Base-by-base conservation (phyloP, 1,284 basidiomycete genomes). In the Trichosporon inkin region DNA sequence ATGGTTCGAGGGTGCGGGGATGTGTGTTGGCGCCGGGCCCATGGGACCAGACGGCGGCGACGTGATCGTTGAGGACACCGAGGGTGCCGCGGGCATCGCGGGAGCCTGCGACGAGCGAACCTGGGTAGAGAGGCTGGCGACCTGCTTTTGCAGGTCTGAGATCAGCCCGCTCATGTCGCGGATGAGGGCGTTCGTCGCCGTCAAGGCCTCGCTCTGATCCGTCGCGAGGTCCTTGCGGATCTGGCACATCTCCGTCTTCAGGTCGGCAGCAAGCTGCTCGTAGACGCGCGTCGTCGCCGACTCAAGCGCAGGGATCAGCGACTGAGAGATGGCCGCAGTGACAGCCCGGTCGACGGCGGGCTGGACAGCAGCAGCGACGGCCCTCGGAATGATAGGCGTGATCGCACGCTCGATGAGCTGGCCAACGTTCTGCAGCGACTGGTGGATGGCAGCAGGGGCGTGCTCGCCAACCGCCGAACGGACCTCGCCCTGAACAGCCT, bases 241-340 rank as follows among this genome's bases (percentile, higher is more conserved):
- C 70, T 74, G 71, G 6, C 71, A 49, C 66, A 75, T 68, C 60
- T 76, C 73, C 6, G 71, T 68, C 60, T 67, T 69, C 47, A 75
- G 56, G 57, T 76, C 73, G 2, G 56, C 17, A 2, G 64, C 57
- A 6, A 76, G 59, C 55, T 67, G 66, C 55, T 74, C 71, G 36
- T 66, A 66, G 10, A 73, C 52, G 17, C 56, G 56, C 6, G 54
- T 61, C 10, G 61, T 64, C 6, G 67, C 64, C 7, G 37, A 39
- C 13, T 57, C 56, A 13, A 74, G 62, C 0, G 68, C 68, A 0
- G 74, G 73, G 5, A 73, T 57, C 10, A 76, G 57, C 10, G 62
- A 56, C 16, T 58, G 60, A 34, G 67, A 53, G 2, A 75, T 55
- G 0, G 63, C 58, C 7, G 68, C 68, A 8, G 68, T 64, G 3